These are phyloP conservation scores for Apiospora saccharicola DNA, from an alignment of 2,329 filamentous ascomycete species.

Conservation along the genomic window DNA sequence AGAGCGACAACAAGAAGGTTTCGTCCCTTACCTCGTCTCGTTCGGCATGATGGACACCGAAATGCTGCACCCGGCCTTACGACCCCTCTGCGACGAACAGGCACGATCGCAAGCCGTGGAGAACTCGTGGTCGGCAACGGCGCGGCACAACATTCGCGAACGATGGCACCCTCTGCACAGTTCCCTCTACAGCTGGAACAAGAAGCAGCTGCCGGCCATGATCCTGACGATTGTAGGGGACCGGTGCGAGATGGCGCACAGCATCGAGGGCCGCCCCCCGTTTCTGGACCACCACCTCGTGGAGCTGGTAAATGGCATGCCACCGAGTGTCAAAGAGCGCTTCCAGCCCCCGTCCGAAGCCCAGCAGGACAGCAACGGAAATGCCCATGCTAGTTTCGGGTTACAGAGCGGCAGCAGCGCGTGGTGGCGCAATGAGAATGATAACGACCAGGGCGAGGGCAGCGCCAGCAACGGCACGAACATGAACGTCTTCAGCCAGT, in stretches of 20 bases:
- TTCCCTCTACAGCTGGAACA: slow-evolving; percentile 31
- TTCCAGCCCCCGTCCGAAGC: slow-evolving; percentile 22
- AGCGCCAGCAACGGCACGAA: background rate
- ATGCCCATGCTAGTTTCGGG: background rate
- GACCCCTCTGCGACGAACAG: background rate
- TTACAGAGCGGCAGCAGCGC: slow-evolving; percentile 25
- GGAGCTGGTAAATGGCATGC: slow-evolving; percentile 30
- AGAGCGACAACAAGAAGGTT: background rate
- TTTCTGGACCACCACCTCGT: slow-evolving; percentile 33
- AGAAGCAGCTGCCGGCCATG: slow-evolving; percentile 28
- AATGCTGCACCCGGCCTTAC: background rate
- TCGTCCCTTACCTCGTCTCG: background rate
- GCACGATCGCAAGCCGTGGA: background rate
- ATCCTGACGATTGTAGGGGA: slow-evolving; percentile 31
- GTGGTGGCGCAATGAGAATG: slow-evolving; percentile 25
- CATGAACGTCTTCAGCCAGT: slow-evolving; percentile 1
- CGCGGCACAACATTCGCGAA: slow-evolving; percentile 26
- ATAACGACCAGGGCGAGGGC: background rate
- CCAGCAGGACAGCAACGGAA: background rate
- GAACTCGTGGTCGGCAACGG: background rate
- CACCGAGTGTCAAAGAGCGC: slow-evolving; percentile 31
- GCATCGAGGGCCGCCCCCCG: slow-evolving; percentile 32
- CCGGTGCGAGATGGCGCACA: slow-evolving; percentile 34
- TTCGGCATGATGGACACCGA: background rate
- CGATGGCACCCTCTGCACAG: slow-evolving; percentile 31